Conservation (phyloP, 169 alveolate species). For the Babesia ovis region DNA sequence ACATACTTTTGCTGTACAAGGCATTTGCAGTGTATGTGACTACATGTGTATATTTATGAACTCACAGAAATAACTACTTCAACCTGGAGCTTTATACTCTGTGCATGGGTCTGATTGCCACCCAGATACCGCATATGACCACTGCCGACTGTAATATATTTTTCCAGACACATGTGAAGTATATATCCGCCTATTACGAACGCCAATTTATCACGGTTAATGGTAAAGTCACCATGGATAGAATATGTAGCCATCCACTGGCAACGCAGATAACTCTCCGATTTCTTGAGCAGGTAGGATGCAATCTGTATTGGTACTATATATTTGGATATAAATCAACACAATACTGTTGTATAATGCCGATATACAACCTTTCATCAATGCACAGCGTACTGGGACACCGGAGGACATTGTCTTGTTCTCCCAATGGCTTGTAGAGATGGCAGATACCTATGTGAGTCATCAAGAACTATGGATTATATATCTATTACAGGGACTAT, state of each 20-base stretch:
- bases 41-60: background rate
- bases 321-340: too few species aligned
- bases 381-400: constrained; percentile 6
- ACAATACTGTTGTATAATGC: too few species aligned
- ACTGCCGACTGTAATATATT: constrained; percentile 44
- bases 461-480: background rate
- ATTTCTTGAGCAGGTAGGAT: constrained; percentile 30
- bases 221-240: background rate
- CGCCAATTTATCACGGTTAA: background rate
- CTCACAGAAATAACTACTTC: constrained; percentile 32
- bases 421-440: constrained; percentile 18
- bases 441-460: constrained; percentile 10
- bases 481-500: constrained; percentile 1
- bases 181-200: background rate
- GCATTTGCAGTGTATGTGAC: constrained; percentile 53
- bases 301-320: background rate
- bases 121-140: constrained; percentile 34
- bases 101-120: constrained; percentile 15
- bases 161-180: constrained; percentile 41
- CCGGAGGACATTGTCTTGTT: constrained; percentile 50
- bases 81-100: constrained; percentile 8
- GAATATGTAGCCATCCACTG: constrained; percentile 19
- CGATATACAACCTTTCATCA: background rate
- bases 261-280: constrained; percentile 32
- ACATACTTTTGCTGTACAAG: constrained; percentile 59